Percentiles rank a stretch among this genome's conserved stretches.
phyloP scores from a whole-genome alignment of 805 yeast genomes.

The Metschnikowia reukaufii region DNA sequence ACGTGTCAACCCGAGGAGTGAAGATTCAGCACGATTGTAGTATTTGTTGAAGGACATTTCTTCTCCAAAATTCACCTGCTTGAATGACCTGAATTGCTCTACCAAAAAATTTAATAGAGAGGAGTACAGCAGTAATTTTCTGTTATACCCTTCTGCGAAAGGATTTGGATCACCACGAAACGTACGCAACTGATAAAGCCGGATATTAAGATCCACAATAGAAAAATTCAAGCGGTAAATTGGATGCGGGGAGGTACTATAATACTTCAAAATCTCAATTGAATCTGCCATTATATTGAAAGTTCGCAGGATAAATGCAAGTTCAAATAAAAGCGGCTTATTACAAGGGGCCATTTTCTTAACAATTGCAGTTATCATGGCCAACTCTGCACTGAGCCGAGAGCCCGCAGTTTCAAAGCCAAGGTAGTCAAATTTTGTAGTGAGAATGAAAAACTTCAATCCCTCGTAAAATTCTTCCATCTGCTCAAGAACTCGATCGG shows the following conservation, averaged over 20 bases:
- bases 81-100: neutral
- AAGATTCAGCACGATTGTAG: neutral
- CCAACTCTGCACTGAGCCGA: neutral
- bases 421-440: neutral
- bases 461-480: neutral
- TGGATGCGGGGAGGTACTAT: neutral
- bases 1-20: neutral
- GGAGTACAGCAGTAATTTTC: neutral
- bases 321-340: neutral
- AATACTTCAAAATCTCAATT: constrained; percentile 7
- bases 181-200: constrained; percentile 1
- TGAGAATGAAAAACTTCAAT: neutral
- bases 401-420: neutral
- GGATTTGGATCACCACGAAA: constrained; percentile 1
- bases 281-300: constrained; percentile 2
- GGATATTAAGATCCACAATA: constrained; percentile 4
- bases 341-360: neutral
- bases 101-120: neutral
- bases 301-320: neutral
- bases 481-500: neutral
- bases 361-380: neutral
- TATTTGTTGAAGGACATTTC: neutral
- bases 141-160: neutral
- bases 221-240: constrained; percentile 1
- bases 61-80: neutral